Evolutionary conservation across 2,329 filamentous ascomycete genomes (phyloP), one percentile per base, ranked within the genome.

Genomic region (Pyrenochaeta sp.): DNA sequence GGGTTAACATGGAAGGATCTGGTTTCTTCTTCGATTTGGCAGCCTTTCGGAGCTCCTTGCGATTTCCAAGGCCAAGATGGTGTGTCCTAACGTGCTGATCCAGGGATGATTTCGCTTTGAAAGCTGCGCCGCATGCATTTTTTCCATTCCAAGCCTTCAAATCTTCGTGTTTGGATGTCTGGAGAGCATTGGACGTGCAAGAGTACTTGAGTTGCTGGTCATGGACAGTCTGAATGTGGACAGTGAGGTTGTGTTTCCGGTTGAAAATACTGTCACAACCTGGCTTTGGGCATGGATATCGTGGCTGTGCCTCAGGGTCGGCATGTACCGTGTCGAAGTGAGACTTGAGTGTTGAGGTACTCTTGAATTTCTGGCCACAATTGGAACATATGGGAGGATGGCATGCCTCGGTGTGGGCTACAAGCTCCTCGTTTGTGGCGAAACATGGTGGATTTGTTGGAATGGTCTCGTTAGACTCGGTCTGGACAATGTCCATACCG

Each of bases 81-180:
- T 91, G 85, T 42, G 89, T 92, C 17, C 91, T 87, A 39, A 97
- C 83, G 71, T 98, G 94, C 61, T 95, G 90, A 73, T 94, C 90
- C 0, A 97, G 82, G 27, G 87, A 87, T 15, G 86, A 83, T 74
- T 96, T 97, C 56, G 89, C 90, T 53, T 85, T 85, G 68, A 96
- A 95, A 31, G 84, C 83, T 56, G 87, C 85, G 2, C 89, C 90
- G 68, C 94, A 98, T 14, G 89, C 90, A 45, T 87, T 81, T 9
- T 82, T 76, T 18, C 82, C 83, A 51, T 85, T 80, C 89, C 92
- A 96, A 5, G 75, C 79, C 9, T 78, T 75, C 1, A 95, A 66
- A 37, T 78, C 77, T 17, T 69, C 77, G 39, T 85, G 86, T 27
- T 71, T 75, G n/a, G 79, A 82, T 4, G 77, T 72, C 7, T 77